These are phyloP conservation scores for Mortierella sp. DNA, from an alignment of 371 early-diverging fungal genomes.

Conservation along the genomic window DNA sequence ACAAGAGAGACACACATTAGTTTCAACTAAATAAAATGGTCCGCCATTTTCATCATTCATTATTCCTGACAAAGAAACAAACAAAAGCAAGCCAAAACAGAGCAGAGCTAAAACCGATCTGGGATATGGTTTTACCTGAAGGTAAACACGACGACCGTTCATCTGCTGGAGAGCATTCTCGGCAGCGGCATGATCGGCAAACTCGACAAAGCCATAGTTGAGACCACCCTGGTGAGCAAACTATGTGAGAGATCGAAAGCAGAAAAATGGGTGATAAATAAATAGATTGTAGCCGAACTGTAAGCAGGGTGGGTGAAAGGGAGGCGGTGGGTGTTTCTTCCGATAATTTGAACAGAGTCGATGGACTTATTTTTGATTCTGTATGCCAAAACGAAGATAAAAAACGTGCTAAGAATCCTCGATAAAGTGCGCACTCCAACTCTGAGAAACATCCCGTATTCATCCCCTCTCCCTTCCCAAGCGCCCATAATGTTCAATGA, in stretches of 20 bases:
- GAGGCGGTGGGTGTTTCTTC: not conserved
- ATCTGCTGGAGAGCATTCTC: constrained; percentile 81
- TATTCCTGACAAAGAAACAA: not conserved
- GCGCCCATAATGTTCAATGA: too few relatives aligned
- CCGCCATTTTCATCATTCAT: not conserved
- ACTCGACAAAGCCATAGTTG: constrained; percentile 95
- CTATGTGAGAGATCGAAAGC: constrained; percentile 17
- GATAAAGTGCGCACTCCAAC: not conserved
- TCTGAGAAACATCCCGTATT: too few relatives aligned
- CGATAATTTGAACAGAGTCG: not conserved
- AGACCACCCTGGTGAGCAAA: constrained; percentile 67
- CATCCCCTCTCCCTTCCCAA: not conserved
- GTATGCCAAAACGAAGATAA: not conserved
- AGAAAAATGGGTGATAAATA: not conserved
- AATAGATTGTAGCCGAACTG: not conserved
- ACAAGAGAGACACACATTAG: too few relatives aligned
- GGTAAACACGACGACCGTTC: constrained; percentile 81
- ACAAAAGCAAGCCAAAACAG: too few relatives aligned
- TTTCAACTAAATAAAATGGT: too few relatives aligned
- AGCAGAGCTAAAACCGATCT: too few relatives aligned
- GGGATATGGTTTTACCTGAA: constrained; percentile 59
- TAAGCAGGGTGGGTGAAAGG: not conserved
- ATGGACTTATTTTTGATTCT: not conserved
- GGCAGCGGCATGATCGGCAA: constrained; percentile 79
- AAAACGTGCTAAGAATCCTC: not conserved